These are phyloP conservation scores for Sophora flavescens DNA, from an alignment of 306 rosid species.

Conservation along the genomic window DNA sequence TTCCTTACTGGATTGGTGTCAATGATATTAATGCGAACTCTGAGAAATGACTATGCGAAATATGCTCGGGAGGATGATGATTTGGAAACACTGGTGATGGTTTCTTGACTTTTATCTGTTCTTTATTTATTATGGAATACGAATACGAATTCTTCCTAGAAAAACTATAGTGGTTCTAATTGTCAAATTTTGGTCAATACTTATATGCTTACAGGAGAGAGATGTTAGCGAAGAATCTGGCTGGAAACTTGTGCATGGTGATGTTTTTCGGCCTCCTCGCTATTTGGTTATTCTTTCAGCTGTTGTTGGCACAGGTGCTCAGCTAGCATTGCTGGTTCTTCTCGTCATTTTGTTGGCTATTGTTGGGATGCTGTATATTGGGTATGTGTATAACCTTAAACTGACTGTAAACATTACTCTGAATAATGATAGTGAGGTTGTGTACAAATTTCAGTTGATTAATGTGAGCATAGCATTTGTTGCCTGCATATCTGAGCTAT, in stretches of 20 bases:
- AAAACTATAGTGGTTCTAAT: constrained; percentile 33
- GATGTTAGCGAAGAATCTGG: constrained; percentile 99
- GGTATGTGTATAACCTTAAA: constrained; percentile 47
- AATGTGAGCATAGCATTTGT: constrained; percentile 2
- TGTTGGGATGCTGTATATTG: constrained; percentile 97
- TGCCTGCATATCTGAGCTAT: constrained; percentile 35
- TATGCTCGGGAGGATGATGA: constrained; percentile 99
- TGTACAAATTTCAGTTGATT: constrained; percentile 21
- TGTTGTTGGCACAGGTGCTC: constrained; percentile 98
- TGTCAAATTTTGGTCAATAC: constrained; percentile 37
- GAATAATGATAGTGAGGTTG: constrained; percentile 3
- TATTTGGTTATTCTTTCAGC: constrained; percentile 87
- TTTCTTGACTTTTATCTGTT: constrained; percentile 39
- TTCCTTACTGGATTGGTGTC: constrained; percentile 99
- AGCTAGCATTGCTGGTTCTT: constrained; percentile 91
- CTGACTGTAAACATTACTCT: constrained; percentile 29
- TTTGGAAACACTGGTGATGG: constrained; percentile 89
- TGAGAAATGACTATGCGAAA: constrained; percentile 98
- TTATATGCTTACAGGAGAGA: constrained; percentile 72
- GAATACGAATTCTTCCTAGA: constrained; percentile 14
- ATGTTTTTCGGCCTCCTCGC: constrained; percentile 94
- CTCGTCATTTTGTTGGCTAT: constrained; percentile 94
- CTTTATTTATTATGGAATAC: constrained; percentile 19
- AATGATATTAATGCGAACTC: constrained; percentile 98
- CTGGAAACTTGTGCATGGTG: constrained; percentile 99